Base-by-base conservation (phyloP, 2,329 filamentous ascomycete genomes). In the Neofusicoccum cordaticola region DNA sequence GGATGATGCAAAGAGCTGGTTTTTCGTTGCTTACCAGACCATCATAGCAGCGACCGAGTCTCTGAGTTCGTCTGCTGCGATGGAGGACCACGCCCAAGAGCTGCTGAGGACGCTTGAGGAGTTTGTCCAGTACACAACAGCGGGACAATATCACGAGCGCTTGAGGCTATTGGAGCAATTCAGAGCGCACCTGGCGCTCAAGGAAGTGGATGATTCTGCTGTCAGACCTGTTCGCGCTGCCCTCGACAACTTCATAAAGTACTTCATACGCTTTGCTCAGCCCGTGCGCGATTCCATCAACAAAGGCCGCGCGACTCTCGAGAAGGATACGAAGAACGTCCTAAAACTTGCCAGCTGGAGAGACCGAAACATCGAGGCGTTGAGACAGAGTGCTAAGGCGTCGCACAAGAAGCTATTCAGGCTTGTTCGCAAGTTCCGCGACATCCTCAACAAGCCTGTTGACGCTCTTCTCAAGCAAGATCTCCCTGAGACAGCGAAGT, bases 271-370 rank as follows among this genome's bases (percentile, higher is more conserved):
- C 37, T 96, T 91, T 71, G 86, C 90, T 72, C 81, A 83, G 65
- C 80, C 85, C 4, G 86, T 93, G 7, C 79, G 83, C 12, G 88
- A 92, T 67, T 79, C 83, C 1, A 84, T 97, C 41, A 79, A 80
- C 19, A 86, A 86, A 50, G 90, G 89, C n/a, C 87, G 92, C 63
- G 80, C 83, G 6, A 83, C 85, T 0, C 83, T 98, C n/a, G 94
- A 98, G 75, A 97, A 93, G 77, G 88, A 92, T 65, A 92, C 98
- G 84, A 94, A 90, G 74, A 91, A 98, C 70, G 88, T 97, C n/a
- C 85, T 99, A 15, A 87, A 96, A 61, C 82, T 99, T 70, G 93
- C 93, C 7, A 97, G 93, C 76, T 99, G 96, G 96, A 97, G 96
- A 75, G 95, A 99, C 70, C 97, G 92, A 22, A 99, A 98, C 72